A percentile compares a stretch with the other conserved stretches of the same genome.
Evolutionary conservation across 2,329 filamentous ascomycete species (phyloP).

Genomic region (Hortaea werneckii): DNA sequence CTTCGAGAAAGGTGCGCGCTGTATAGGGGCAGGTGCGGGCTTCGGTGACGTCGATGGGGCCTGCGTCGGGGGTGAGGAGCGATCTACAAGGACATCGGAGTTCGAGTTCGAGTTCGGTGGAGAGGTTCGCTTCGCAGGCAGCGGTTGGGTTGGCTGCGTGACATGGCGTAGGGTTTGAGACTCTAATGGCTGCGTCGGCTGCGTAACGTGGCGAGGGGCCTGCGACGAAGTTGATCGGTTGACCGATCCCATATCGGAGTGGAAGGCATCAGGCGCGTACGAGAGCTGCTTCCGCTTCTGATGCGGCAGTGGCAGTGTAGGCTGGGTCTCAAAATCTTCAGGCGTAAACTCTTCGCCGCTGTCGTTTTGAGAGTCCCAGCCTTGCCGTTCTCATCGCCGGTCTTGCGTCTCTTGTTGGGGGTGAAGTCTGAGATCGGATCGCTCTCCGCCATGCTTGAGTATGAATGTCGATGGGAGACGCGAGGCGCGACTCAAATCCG

Average conservation of each 20-base stretch:
- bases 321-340: slow-evolving; percentile 40
- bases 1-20: slow-evolving; percentile 12
- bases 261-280: slow-evolving; percentile 11
- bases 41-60: slow-evolving; percentile 32
- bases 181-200: slow-evolving; percentile 51
- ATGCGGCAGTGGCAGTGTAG: slow-evolving; percentile 35
- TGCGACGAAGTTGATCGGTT: slow-evolving; percentile 1
- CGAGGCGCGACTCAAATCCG: background rate
- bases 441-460: slow-evolving; percentile 19
- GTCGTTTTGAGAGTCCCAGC: slow-evolving; percentile 31
- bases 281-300: slow-evolving; percentile 10
- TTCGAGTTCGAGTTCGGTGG: slow-evolving; percentile 25
- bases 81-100: slow-evolving; percentile 63
- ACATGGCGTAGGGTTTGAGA: slow-evolving; percentile 15
- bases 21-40: slow-evolving; percentile 10
- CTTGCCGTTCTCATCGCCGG: slow-evolving; percentile 7
- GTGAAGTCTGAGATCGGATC: slow-evolving; percentile 27
- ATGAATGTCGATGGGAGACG: background rate
- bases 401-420: slow-evolving; percentile 25
- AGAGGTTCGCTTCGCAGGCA: background rate
- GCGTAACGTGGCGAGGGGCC: slow-evolving; percentile 31
- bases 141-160: slow-evolving; percentile 44
- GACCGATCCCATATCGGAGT: slow-evolving; percentile 12
- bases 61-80: slow-evolving; percentile 57
- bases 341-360: slow-evolving; percentile 42